A percentile compares a stretch with the other conserved stretches of the same genome.
Evolutionary conservation across 1,139 yeast species (phyloP).

Genomic region (Yamadazyma blattariae): DNA sequence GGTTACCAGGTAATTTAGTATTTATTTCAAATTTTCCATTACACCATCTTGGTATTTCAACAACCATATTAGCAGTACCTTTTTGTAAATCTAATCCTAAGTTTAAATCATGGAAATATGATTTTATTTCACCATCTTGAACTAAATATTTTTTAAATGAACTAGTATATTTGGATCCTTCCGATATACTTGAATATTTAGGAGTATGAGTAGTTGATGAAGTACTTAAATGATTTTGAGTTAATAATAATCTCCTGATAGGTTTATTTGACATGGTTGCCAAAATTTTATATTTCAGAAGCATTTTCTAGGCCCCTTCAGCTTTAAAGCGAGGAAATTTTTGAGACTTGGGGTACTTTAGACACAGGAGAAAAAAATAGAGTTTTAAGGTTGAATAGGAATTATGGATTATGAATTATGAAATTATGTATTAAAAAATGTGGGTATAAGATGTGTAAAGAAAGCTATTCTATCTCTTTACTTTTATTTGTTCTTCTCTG

Average conservation of each 20-base stretch:
- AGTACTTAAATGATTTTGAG: conserved; percentile 9
- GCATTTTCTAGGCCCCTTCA: no score
- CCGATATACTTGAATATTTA: conserved; percentile 14
- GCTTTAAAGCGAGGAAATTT: no score
- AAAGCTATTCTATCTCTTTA: no score
- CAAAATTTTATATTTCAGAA: conserved; percentile 1
- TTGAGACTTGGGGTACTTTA: no score
- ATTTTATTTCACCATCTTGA: conserved; percentile 62
- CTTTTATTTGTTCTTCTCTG: no score
- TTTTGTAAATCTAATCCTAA: conserved; percentile 61
- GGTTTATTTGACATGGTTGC: conserved; percentile 3
- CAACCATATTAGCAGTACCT: conserved; percentile 78
- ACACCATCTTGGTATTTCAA: conserved; percentile 90
- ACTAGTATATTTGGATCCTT: conserved; percentile 35
- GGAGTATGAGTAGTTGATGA: not conserved
- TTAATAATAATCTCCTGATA: conserved; percentile 7
- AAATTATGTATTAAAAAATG: no score
- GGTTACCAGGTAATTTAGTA: conserved; percentile 65
- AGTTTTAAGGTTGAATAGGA: no score
- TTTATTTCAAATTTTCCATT: conserved; percentile 86
- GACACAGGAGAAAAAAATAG: no score
- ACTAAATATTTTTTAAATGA: conserved; percentile 33
- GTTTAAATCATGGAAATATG: conserved; percentile 79
- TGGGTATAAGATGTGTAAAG: no score
- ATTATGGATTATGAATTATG: no score